Base-by-base conservation (phyloP, 2,329 filamentous ascomycete species). In the Trichophyton verrucosum region DNA sequence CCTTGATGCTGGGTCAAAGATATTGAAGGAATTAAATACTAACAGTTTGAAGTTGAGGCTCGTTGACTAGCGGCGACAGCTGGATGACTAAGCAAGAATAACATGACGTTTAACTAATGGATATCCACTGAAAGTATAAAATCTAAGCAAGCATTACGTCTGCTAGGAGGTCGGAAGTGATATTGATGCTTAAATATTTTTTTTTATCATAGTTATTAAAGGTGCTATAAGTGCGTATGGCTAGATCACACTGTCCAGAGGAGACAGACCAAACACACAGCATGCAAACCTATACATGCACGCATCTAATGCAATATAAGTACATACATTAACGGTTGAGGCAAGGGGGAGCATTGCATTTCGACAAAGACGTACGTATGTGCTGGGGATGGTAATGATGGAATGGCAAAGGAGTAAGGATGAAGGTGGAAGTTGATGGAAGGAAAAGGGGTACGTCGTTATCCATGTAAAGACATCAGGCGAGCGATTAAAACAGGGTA, bases 231-330 rank as follows among this genome's bases (percentile, higher is more conserved):
- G 17, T 46, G 42, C 17, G 42, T 8, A 46, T 17, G 42, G 42
- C 42, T 22, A 8, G 42, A 20, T 46, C 42, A 15, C 17, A 46
- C 42, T 20, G 15, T 46, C 42, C 17, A 46, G 42, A 17, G 15
- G 42, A 8, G 42, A 22, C 42, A 46, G 42, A 17, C 42, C 42
- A 46, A 20, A 46, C 42, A 46, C 42, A 46, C 38, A 55, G 49
- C 49, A 55, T 55, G 30, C 49, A 55, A 55, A 36, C 49, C 22
- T 55, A 57, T 57, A 42, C 55, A 57, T 57, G 36, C 55, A 36
- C 20, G 55, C 55, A 57, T 57, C 55, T 57, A 30, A 57, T 38
- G 20, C 30, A 57, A 46, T 57, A 57, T 38, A 57, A 57, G 53
- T 57, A 57, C 55, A 57, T 38, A 38, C 11, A 36, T 15, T 57